phyloP scores from a whole-genome alignment of 495 filamentous ascomycete genomes.

The Talaromyces trachyspermus region DNA sequence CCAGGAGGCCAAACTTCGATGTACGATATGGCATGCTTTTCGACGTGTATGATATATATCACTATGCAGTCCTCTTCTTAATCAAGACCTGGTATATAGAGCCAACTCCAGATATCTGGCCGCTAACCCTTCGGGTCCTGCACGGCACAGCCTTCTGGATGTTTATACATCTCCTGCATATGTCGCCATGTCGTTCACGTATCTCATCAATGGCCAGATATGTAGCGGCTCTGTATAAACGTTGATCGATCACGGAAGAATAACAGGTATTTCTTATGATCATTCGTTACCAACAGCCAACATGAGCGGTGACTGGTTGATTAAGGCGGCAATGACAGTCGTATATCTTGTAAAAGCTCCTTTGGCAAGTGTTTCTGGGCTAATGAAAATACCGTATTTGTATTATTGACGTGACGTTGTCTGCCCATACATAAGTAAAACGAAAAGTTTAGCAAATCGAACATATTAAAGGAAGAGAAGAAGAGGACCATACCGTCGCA shows the following conservation, averaged over 20 bases:
- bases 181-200: too few relatives aligned
- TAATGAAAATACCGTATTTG: slow-evolving; percentile 72
- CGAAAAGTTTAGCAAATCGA: neutral
- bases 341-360: slow-evolving; percentile 74
- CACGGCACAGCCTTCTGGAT: too few relatives aligned
- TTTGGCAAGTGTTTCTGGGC: slow-evolving; percentile 75
- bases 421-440: slow-evolving; percentile 40
- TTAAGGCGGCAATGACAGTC: slow-evolving; percentile 56
- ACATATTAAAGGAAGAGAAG: slow-evolving; percentile 16
- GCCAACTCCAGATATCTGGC: too few relatives aligned
- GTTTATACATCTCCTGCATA: too few relatives aligned
- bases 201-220: too few relatives aligned
- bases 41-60: neutral
- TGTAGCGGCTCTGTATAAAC: too few relatives aligned
- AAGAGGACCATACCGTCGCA: slow-evolving; percentile 56
- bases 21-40: neutral
- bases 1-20: too few relatives aligned
- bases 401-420: slow-evolving; percentile 66
- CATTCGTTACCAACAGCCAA: neutral
- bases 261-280: neutral
- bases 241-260: neutral
- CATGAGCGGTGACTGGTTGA: too few relatives aligned
- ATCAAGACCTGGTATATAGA: too few relatives aligned
- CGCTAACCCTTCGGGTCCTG: too few relatives aligned
- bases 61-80: too few relatives aligned